A percentile compares a stretch with the other conserved stretches of the same genome.
Evolutionary conservation across 2,329 filamentous ascomycete genomes (phyloP).

Genomic region (Clonostachys solani): DNA sequence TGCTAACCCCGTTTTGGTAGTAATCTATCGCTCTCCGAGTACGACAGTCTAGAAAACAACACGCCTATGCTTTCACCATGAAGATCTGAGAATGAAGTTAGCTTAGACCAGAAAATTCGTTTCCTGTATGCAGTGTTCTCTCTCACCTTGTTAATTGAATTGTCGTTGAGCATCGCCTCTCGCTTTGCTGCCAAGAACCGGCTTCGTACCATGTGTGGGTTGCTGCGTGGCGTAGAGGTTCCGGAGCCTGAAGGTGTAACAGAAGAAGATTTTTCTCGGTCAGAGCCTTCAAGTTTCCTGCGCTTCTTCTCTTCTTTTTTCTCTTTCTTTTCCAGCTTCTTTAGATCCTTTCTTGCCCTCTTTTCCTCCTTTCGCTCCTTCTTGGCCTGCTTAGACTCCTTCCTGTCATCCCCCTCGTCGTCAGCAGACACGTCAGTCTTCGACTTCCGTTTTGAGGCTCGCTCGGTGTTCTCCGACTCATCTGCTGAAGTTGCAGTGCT

Average conservation of each 20-base stretch:
- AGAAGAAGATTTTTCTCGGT: slow-evolving; percentile 11
- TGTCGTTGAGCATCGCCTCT: slow-evolving; percentile 74
- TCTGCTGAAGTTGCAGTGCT: background rate
- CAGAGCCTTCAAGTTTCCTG: slow-evolving; percentile 30
- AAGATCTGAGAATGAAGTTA: slow-evolving; percentile 47
- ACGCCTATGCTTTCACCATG: slow-evolving; percentile 53
- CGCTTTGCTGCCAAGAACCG: slow-evolving; percentile 87
- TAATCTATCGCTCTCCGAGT: too few species aligned
- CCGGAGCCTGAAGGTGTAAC: slow-evolving; percentile 32
- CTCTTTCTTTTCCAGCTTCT: slow-evolving; percentile 38
- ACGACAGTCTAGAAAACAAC: background rate
- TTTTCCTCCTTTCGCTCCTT: slow-evolving; percentile 36
- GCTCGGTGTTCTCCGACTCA: background rate
- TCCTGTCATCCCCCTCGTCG: slow-evolving; percentile 29
- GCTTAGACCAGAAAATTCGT: too few species aligned
- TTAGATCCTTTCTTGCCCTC: slow-evolving; percentile 43
- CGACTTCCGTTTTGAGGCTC: background rate
- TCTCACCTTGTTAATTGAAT: slow-evolving; percentile 79
- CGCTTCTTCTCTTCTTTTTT: slow-evolving; percentile 44
- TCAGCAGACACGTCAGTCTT: slow-evolving; percentile 1
- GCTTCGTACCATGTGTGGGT: slow-evolving; percentile 64
- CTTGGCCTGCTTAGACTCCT: slow-evolving; percentile 28
- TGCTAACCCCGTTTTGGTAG: background rate
- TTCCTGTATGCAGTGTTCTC: background rate
- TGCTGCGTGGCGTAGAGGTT: slow-evolving; percentile 46